phyloP scores from a whole-genome alignment of 1,284 basidiomycete genomes.

The Cryptococcus maquisensis region DNA sequence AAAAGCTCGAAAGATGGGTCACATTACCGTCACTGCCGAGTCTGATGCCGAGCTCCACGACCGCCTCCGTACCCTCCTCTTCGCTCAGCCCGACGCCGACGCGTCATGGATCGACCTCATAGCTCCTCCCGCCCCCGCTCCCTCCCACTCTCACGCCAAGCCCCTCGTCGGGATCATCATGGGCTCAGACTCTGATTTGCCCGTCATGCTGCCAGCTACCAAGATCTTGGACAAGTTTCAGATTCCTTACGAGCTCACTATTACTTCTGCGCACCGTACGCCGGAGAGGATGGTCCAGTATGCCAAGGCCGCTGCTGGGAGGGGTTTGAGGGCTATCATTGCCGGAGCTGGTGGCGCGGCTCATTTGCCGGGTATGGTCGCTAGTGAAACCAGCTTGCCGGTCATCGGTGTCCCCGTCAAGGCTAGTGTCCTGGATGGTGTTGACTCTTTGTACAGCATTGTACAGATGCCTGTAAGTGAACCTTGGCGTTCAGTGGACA shows the following conservation, averaged over 20 bases:
- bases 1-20: conserved; percentile 95
- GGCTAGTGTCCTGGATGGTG: conserved; percentile 87
- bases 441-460: conserved; percentile 93
- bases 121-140: conserved; percentile 51
- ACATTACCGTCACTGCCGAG: conserved; percentile 83
- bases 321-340: conserved; percentile 77
- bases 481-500: background rate
- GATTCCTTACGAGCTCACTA: conserved; percentile 89
- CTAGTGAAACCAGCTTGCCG: conserved; percentile 84
- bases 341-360: conserved; percentile 97
- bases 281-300: conserved; percentile 83
- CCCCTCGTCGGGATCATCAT: conserved; percentile 94
- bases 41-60: conserved; percentile 71
- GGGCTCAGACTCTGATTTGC: conserved; percentile 98
- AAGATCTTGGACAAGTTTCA: conserved; percentile 74
- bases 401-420: conserved; percentile 98
- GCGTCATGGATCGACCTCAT: conserved; percentile 54
- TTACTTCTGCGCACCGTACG: conserved; percentile 80
- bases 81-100: conserved; percentile 58
- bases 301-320: conserved; percentile 66
- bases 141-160: conserved; percentile 56
- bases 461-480: conserved; percentile 93
- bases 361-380: conserved; percentile 97
- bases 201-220: conserved; percentile 86
- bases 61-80: conserved; percentile 67